These are phyloP conservation scores for Saccharomycopsis selenospora DNA, from an alignment of 805 yeast species.

Conservation along the genomic window DNA sequence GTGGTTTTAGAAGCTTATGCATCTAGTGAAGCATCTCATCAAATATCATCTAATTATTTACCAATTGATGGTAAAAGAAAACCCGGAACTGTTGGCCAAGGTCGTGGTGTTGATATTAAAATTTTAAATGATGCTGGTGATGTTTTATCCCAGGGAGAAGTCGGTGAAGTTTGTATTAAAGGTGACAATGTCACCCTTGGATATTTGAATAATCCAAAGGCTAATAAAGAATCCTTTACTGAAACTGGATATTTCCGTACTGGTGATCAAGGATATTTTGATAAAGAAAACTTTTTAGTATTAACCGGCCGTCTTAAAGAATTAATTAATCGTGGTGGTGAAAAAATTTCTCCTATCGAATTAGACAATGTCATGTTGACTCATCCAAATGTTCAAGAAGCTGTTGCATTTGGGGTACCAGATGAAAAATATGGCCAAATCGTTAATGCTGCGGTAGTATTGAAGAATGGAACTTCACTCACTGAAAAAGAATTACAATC, in stretches of 20 bases:
- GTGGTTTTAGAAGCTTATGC: slow-evolving; percentile 76
- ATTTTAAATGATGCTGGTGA: slow-evolving; percentile 44
- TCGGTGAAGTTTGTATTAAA: slow-evolving; percentile 63
- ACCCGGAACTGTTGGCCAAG: slow-evolving; percentile 69
- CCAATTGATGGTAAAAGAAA: slow-evolving; percentile 53
- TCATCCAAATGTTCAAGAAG: slow-evolving; percentile 59
- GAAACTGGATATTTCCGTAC: slow-evolving; percentile 58
- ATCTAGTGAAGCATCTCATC: slow-evolving; percentile 78
- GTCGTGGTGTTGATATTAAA: slow-evolving; percentile 61
- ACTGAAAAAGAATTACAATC: slow-evolving; percentile 39
- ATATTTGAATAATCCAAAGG: slow-evolving; percentile 63
- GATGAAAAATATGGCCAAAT: slow-evolving; percentile 65
- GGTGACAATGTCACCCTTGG: slow-evolving; percentile 69
- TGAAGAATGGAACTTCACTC: slow-evolving; percentile 34
- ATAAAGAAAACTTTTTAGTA: slow-evolving; percentile 49
- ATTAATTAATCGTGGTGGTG: slow-evolving; percentile 71
- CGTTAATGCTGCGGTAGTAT: slow-evolving; percentile 63
- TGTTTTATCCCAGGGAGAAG: slow-evolving; percentile 40
- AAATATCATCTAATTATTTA: slow-evolving; percentile 64
- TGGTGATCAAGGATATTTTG: slow-evolving; percentile 68
- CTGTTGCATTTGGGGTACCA: slow-evolving; percentile 61
- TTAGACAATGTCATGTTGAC: slow-evolving; percentile 54
- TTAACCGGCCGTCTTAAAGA: slow-evolving; percentile 70
- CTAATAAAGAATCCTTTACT: slow-evolving; percentile 61
- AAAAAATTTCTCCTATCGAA: slow-evolving; percentile 69